These are phyloP conservation scores for Ascoidea rubescens DNA, from an alignment of 805 yeast species.

Conservation along the genomic window DNA sequence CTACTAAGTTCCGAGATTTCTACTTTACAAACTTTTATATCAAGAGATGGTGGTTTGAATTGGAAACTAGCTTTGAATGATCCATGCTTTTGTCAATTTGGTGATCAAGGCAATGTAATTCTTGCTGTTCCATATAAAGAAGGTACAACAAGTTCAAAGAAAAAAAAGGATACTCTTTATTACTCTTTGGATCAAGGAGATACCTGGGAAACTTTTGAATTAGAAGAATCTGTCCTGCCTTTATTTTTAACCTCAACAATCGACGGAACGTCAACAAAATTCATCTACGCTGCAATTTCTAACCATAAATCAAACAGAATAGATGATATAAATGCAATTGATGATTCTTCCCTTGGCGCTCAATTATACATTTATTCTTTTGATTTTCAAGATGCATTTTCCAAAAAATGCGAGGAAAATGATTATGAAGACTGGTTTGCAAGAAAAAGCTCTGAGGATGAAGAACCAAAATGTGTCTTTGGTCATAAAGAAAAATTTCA, in stretches of 20 bases:
- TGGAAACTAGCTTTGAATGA: slow-evolving; percentile 47
- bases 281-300: slow-evolving; percentile 33
- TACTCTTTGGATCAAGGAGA: slow-evolving; percentile 67
- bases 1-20: slow-evolving; percentile 9
- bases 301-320: slow-evolving; percentile 11
- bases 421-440: slow-evolving; percentile 62
- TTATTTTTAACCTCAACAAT: slow-evolving; percentile 36
- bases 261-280: slow-evolving; percentile 56
- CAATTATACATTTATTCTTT: slow-evolving; percentile 18
- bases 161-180: slow-evolving; percentile 14
- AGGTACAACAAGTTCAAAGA: slow-evolving; percentile 19
- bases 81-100: slow-evolving; percentile 44
- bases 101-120: slow-evolving; percentile 68
- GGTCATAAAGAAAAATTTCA: slow-evolving; percentile 53
- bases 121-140: slow-evolving; percentile 38
- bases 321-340: slow-evolving; percentile 3
- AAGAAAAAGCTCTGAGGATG: slow-evolving; percentile 17
- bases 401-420: slow-evolving; percentile 23
- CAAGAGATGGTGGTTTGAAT: slow-evolving; percentile 65
- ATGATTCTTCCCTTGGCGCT: neutral
- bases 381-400: slow-evolving; percentile 46
- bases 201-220: slow-evolving; percentile 39
- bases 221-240: slow-evolving; percentile 31
- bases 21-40: slow-evolving; percentile 36
- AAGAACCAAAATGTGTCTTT: slow-evolving; percentile 36